Percentiles rank a stretch among this genome's conserved stretches.
Evolutionary conservation across 495 filamentous ascomycete genomes (phyloP).

Genomic region (Hypoxylon fuscum): DNA sequence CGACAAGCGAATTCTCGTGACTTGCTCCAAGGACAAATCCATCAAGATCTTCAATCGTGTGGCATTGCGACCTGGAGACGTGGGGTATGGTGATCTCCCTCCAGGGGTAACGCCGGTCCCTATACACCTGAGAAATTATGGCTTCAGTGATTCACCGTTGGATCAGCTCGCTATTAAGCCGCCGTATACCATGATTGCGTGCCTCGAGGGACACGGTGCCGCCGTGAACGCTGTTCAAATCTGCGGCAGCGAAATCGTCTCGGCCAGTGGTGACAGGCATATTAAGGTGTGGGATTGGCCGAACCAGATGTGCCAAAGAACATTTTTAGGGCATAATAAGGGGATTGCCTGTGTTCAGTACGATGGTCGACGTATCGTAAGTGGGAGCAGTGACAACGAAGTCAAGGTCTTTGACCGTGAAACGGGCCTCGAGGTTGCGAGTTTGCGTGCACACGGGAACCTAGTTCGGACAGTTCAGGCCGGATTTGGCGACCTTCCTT

Average conservation of each 20-base stretch:
- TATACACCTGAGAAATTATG: conserved; percentile 56
- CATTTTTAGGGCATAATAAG: conserved; percentile 86
- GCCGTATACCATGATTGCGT: conserved; percentile 80
- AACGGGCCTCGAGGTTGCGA: conserved; percentile 87
- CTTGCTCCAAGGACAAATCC: conserved; percentile 94
- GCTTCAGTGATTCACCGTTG: conserved; percentile 55
- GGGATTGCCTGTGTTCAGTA: conserved; percentile 98
- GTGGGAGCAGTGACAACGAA: conserved; percentile 92
- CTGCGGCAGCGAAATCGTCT: conserved; percentile 84
- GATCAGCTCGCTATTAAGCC: conserved; percentile 58
- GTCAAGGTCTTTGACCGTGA: conserved; percentile 91
- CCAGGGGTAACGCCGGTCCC: conserved; percentile 62
- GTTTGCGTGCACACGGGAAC: conserved; percentile 78
- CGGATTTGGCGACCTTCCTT: conserved; percentile 87
- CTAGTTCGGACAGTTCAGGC: conserved; percentile 95
- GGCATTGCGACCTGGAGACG: conserved; percentile 70
- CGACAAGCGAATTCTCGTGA: conserved; percentile 88
- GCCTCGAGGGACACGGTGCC: conserved; percentile 81
- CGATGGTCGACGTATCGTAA: conserved; percentile 95
- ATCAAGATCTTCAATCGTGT: conserved; percentile 94
- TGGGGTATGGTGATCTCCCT: conserved; percentile 70
- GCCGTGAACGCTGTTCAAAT: conserved; percentile 98
- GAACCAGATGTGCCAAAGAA: conserved; percentile 76
- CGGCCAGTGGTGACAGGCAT: conserved; percentile 89
- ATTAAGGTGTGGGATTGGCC: conserved; percentile 95